phyloP scores from a whole-genome alignment of 257 asterid genomes.

The Penstemon eatonii region DNA sequence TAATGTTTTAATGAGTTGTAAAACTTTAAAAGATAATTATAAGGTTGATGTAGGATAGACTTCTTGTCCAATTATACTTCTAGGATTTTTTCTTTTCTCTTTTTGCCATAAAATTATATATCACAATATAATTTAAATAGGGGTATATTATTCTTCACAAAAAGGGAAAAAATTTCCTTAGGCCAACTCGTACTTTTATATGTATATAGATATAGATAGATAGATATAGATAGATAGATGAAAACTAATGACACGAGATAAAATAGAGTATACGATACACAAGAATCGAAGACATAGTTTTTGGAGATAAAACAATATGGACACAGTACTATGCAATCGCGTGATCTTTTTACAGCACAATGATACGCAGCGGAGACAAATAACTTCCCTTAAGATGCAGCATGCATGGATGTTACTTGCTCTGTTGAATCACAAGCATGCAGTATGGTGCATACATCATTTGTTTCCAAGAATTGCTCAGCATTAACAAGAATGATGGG shows the following conservation, averaged over 20 bases:
- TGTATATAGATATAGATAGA: too few relatives aligned
- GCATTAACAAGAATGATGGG: conserved; percentile 75
- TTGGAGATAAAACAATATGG: conserved; percentile 24
- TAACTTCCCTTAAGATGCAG: conserved; percentile 43
- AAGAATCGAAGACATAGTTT: conserved; percentile 5
- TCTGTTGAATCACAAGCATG: conserved; percentile 64
- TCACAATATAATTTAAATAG: not conserved
- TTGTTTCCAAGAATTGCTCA: conserved; percentile 72
- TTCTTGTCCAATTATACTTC: too few relatives aligned
- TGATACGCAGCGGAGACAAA: not conserved
- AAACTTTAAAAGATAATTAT: too few relatives aligned
- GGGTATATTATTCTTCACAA: too few relatives aligned
- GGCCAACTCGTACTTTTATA: too few relatives aligned
- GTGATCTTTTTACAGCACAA: conserved; percentile 22
- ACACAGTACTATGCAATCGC: conserved; percentile 21
- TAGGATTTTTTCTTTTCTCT: too few relatives aligned
- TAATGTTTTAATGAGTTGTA: too few relatives aligned
- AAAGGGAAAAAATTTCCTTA: too few relatives aligned
- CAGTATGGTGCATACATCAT: conserved; percentile 58
- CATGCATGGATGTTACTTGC: conserved; percentile 42
- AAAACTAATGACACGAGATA: conserved; percentile 4
- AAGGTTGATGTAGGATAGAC: too few relatives aligned
- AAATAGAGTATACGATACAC: conserved; percentile 25
- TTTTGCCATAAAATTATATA: too few relatives aligned
- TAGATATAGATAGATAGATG: too few relatives aligned